A percentile compares a stretch with the other conserved stretches of the same genome.
Conservation (phyloP, 2,329 filamentous ascomycete species). For the Gremmenia infestans region DNA sequence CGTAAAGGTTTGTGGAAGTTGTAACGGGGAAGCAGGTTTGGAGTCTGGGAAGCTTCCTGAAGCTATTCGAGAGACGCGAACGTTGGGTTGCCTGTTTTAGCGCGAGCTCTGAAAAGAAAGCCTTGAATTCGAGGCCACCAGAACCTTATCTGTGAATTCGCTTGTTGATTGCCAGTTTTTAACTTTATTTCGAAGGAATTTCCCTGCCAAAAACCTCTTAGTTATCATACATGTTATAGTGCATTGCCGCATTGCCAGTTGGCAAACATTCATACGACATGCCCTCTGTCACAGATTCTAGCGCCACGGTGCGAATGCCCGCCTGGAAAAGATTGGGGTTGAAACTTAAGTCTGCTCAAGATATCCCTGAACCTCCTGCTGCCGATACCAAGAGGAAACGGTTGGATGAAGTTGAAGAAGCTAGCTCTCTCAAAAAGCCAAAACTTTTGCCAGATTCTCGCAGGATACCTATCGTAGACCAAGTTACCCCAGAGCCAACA, state of each 20-base stretch:
- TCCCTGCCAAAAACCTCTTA: slow-evolving; percentile 1
- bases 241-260: slow-evolving; percentile 5
- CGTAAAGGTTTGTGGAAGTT: slow-evolving; percentile 5
- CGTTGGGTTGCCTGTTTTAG: slow-evolving; percentile 9
- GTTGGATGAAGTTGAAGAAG: slow-evolving; percentile 14
- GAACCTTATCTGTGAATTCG: too few relatives aligned
- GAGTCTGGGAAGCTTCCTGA: neutral
- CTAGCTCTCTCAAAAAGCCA: slow-evolving; percentile 23
- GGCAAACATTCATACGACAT: slow-evolving; percentile 11
- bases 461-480: slow-evolving; percentile 13
- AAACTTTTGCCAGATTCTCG: slow-evolving; percentile 18
- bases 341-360: slow-evolving; percentile 48
- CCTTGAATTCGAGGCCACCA: neutral
- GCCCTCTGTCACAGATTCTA: slow-evolving; percentile 20
- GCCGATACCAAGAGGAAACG: slow-evolving; percentile 26
- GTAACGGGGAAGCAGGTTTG: neutral
- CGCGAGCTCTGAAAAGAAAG: slow-evolving; percentile 1
- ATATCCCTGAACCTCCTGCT: slow-evolving; percentile 11
- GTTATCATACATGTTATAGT: slow-evolving; percentile 6
- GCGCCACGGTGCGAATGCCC: slow-evolving; percentile 36
- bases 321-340: slow-evolving; percentile 58
- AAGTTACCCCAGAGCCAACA: slow-evolving; percentile 24
- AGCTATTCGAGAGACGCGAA: slow-evolving; percentile 7
- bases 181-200: slow-evolving; percentile 4
- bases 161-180: neutral